Percentiles rank a stretch among this genome's conserved stretches.
Evolutionary conservation across 2,329 filamentous ascomycete species (phyloP).

Genomic region (Dichotomopilus funicola): DNA sequence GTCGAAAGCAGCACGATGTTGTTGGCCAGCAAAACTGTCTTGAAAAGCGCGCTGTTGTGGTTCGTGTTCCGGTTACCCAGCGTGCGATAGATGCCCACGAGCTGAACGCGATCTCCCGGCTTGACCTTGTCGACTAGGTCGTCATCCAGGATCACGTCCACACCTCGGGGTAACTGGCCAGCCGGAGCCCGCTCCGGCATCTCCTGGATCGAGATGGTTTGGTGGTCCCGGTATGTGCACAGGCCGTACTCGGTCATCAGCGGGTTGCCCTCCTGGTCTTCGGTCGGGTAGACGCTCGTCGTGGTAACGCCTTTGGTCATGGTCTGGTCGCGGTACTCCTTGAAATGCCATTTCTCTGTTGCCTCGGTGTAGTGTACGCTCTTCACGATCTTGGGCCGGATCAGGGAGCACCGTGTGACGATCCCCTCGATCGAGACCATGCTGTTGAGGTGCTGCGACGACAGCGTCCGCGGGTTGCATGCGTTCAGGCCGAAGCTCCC

Average conservation of each 20-base stretch:
- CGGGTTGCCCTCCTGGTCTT: conserved; percentile 88
- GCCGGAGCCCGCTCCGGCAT: conserved; percentile 97
- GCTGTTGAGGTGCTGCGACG: conserved; percentile 82
- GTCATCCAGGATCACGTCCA: conserved; percentile 95
- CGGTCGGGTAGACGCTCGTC: conserved; percentile 86
- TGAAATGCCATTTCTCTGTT: conserved; percentile 78
- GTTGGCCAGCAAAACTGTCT: conserved; percentile 88
- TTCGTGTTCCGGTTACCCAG: conserved; percentile 91
- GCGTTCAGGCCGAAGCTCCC: conserved; percentile 93
- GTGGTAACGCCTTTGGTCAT: conserved; percentile 91
- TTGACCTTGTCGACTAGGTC: conserved; percentile 93
- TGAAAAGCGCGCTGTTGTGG: conserved; percentile 87
- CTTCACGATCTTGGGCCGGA: conserved; percentile 94
- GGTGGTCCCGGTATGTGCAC: conserved; percentile 91
- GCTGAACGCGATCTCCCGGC: conserved; percentile 89
- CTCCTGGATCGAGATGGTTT: conserved; percentile 96
- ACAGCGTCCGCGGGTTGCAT: conserved; percentile 89
- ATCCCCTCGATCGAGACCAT: conserved; percentile 98
- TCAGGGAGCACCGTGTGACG: conserved; percentile 90
- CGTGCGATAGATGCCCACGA: conserved; percentile 93
- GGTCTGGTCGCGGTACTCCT: conserved; percentile 92
- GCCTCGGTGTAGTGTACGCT: conserved; percentile 94
- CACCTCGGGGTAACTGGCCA: conserved; percentile 87
- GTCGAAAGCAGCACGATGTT: conserved; percentile 92
- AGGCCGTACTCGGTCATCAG: conserved; percentile 94